A percentile compares a stretch with the other conserved stretches of the same genome.
These are phyloP conservation scores for Calonectria pauciramosa DNA, from an alignment of 2,329 filamentous ascomycete genomes.

Conservation along the genomic window DNA sequence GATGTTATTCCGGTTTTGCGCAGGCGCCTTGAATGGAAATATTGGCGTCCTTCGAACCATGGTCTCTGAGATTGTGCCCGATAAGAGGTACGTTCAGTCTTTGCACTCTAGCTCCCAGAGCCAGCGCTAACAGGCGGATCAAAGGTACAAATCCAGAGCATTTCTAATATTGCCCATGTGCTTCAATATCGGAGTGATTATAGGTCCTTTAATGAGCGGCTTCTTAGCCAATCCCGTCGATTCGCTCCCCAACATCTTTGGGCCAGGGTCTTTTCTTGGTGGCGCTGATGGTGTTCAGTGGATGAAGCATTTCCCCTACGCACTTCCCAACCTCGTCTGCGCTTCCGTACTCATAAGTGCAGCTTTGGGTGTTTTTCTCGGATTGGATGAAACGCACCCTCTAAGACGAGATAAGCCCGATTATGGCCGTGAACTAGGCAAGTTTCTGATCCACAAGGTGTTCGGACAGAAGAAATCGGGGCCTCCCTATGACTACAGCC, in stretches of 20 bases:
- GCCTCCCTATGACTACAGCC: not conserved
- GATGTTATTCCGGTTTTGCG: slow-evolving; percentile 33
- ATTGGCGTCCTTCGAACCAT: slow-evolving; percentile 39
- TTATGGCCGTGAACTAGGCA: slow-evolving; percentile 23
- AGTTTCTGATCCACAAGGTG: not conserved
- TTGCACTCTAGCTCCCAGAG: not conserved
- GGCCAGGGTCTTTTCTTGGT: slow-evolving; percentile 35
- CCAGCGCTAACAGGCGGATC: not conserved
- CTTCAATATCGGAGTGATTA: slow-evolving; percentile 38
- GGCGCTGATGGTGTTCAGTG: slow-evolving; percentile 34
- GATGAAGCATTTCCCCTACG: slow-evolving; percentile 39
- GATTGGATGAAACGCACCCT: slow-evolving; percentile 40
- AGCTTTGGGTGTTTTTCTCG: slow-evolving; percentile 35
- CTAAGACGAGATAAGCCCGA: slow-evolving; percentile 20
- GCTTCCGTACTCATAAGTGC: slow-evolving; percentile 28
- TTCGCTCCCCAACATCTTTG: slow-evolving; percentile 33
- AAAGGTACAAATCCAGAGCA: slow-evolving; percentile 29
- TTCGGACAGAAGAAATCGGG: not conserved
- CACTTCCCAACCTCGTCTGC: slow-evolving; percentile 38
- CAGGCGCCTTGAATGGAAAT: slow-evolving; percentile 39
- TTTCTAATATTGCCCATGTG: slow-evolving; percentile 40
- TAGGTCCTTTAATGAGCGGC: slow-evolving; percentile 39
- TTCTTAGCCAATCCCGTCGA: slow-evolving; percentile 38
- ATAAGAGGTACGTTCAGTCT: slow-evolving; percentile 28
- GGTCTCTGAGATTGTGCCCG: slow-evolving; percentile 37